These are phyloP conservation scores for Sphaerostilbella broomeana DNA, from an alignment of 2,329 filamentous ascomycete genomes.

Conservation along the genomic window DNA sequence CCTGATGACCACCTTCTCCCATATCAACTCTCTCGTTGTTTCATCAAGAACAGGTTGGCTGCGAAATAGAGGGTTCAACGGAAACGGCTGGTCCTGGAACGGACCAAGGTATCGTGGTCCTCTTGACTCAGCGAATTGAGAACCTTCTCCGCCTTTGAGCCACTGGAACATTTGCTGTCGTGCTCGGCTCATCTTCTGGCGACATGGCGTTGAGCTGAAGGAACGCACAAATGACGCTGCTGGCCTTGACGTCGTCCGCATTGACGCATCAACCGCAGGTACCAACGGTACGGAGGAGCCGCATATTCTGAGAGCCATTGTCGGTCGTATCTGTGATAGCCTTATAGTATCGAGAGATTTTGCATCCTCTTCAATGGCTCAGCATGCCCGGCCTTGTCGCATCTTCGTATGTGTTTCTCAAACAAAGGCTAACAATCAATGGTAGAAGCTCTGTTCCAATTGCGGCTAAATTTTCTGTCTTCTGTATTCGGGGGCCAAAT, in stretches of 20 bases:
- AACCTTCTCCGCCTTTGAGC: constrained; percentile 25
- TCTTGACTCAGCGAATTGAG: constrained; percentile 19
- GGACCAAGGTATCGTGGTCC: constrained; percentile 34
- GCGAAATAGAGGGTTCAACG: constrained; percentile 62
- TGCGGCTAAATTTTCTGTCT: not conserved
- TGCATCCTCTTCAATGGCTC: constrained; percentile 10
- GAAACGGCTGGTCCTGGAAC: constrained; percentile 56
- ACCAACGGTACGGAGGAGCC: constrained; percentile 24
- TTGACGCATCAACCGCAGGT: constrained; percentile 24
- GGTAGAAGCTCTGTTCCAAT: no score
- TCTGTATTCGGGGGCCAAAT: not conserved
- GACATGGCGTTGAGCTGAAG: constrained; percentile 36
- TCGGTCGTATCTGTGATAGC: no score
- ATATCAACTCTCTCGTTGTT: constrained; percentile 65
- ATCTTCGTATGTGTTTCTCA: no score
- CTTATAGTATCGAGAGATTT: no score
- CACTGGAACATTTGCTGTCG: constrained; percentile 35
- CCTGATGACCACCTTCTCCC: constrained; percentile 56
- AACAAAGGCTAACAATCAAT: no score
- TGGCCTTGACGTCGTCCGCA: constrained; percentile 3
- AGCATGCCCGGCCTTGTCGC: not conserved
- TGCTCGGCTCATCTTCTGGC: constrained; percentile 30
- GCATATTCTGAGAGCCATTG: constrained; percentile 30
- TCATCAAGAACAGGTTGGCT: constrained; percentile 71
- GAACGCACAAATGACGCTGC: constrained; percentile 22